phyloP scores from a whole-genome alignment of 2,329 filamentous ascomycete genomes.

The Claviceps sp. region DNA sequence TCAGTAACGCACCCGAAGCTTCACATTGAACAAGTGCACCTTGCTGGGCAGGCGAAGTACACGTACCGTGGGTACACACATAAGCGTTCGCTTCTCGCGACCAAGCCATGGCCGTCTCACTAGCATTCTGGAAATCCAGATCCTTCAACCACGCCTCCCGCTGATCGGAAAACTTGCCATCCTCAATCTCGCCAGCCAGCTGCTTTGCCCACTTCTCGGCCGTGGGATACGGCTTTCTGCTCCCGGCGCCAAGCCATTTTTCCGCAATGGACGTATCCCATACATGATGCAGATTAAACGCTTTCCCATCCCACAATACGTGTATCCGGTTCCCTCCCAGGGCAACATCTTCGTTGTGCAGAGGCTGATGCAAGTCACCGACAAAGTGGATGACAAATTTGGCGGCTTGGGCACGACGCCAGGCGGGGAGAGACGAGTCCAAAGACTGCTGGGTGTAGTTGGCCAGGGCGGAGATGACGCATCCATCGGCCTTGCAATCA shows the following conservation, averaged over 20 bases:
- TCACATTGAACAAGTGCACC: not conserved
- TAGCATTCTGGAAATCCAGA: conserved; percentile 39
- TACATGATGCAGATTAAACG: conserved; percentile 56
- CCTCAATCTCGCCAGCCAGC: conserved; percentile 39
- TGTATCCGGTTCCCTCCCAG: conserved; percentile 56
- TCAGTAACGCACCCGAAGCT: not conserved
- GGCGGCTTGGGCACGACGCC: conserved; percentile 42
- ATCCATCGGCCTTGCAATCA: conserved; percentile 50
- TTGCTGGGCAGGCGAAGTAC: not conserved
- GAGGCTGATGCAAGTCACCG: conserved; percentile 56
- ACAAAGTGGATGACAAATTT: conserved; percentile 58
- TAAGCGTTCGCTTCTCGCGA: conserved; percentile 48
- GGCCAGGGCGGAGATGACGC: conserved; percentile 45
- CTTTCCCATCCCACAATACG: conserved; percentile 44
- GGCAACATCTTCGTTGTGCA: conserved; percentile 51
- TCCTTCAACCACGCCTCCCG: conserved; percentile 42
- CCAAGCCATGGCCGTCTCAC: conserved; percentile 47
- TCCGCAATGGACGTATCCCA: conserved; percentile 63
- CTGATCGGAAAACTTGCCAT: conserved; percentile 38
- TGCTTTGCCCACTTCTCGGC: conserved; percentile 43
- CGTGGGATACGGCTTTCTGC: conserved; percentile 33
- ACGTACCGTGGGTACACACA: conserved; percentile 47
- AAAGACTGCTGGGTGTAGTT: conserved; percentile 47
- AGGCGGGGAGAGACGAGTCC: conserved; percentile 29
- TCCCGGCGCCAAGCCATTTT: conserved; percentile 44